Percentiles rank a stretch among this genome's conserved stretches.
phyloP scores from a whole-genome alignment of 768 basidiomycete species.

The Pleurotus citrinopileatus region DNA sequence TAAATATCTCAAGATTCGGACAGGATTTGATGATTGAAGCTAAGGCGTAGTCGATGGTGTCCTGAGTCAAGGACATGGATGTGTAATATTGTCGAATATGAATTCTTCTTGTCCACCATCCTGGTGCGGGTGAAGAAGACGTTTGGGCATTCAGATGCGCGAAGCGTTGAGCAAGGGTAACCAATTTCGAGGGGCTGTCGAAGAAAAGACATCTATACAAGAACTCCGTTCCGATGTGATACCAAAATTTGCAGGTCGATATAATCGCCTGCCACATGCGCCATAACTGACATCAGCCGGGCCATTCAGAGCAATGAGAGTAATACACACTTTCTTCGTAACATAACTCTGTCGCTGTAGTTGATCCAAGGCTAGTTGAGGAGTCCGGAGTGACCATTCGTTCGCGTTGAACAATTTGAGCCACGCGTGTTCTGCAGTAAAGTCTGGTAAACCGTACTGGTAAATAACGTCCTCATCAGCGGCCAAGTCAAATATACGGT shows the following conservation, averaged over 20 bases:
- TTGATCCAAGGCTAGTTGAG: constrained; percentile 54
- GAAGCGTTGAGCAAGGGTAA: constrained; percentile 38
- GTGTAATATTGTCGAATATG: constrained; percentile 57
- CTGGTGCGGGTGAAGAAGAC: constrained; percentile 47
- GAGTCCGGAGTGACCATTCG: constrained; percentile 58
- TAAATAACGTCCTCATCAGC: constrained; percentile 71
- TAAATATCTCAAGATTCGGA: constrained; percentile 72
- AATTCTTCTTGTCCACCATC: constrained; percentile 74
- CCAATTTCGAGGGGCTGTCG: constrained; percentile 53
- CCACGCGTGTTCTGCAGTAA: constrained; percentile 67
- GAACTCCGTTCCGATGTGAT: constrained; percentile 57
- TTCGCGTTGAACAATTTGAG: constrained; percentile 39
- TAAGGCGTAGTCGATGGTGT: constrained; percentile 52
- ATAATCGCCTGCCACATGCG: constrained; percentile 76
- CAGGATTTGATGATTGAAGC: constrained; percentile 59
- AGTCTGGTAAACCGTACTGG: constrained; percentile 55
- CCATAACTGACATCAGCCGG: too few species aligned
- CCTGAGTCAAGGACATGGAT: constrained; percentile 35
- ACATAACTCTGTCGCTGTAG: constrained; percentile 60
- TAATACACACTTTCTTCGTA: constrained; percentile 67
- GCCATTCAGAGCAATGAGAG: too few species aligned
- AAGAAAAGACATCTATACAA: constrained; percentile 72
- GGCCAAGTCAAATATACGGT: constrained; percentile 67
- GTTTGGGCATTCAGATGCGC: constrained; percentile 32
- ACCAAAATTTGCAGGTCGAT: constrained; percentile 64